phyloP scores from a whole-genome alignment of 2,329 filamentous ascomycete species.

The Graphium sp. region DNA sequence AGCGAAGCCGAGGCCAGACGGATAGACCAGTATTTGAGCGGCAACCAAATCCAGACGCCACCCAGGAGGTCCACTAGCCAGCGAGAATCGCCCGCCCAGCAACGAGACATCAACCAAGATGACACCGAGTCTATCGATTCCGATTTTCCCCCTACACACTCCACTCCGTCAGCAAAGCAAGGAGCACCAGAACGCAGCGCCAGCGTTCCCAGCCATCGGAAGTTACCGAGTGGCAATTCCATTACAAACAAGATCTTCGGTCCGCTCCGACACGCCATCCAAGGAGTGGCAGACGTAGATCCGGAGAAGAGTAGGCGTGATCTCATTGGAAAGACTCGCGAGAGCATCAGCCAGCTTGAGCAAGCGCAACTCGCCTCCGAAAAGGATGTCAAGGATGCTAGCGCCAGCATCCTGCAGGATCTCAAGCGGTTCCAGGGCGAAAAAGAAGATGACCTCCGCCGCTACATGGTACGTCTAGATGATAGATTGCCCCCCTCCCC shows the following conservation, averaged over 20 bases:
- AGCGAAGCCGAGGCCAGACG: conserved; percentile 87
- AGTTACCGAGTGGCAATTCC: conserved; percentile 72
- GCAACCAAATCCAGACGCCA: conserved; percentile 46
- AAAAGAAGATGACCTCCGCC: conserved; percentile 84
- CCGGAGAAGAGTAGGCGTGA: conserved; percentile 85
- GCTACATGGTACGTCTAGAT: conserved; percentile 70
- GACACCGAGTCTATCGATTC: conserved; percentile 88
- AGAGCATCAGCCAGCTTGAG: conserved; percentile 72
- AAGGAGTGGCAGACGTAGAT: conserved; percentile 91
- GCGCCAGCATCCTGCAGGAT: conserved; percentile 72
- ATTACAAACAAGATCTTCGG: conserved; percentile 92
- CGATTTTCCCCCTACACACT: conserved; percentile 80
- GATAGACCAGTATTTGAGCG: conserved; percentile 81
- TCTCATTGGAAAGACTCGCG: conserved; percentile 87
- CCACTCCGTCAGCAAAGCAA: conserved; percentile 58
- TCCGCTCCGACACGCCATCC: conserved; percentile 83
- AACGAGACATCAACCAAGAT: conserved; percentile 43
- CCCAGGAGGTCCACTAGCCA: conserved; percentile 11
- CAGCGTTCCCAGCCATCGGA: conserved; percentile 42
- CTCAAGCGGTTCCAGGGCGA: conserved; percentile 84
- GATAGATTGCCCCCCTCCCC: not conserved
- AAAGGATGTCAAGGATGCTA: conserved; percentile 86
- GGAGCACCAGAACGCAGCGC: conserved; percentile 41
- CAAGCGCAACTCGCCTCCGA: conserved; percentile 79
- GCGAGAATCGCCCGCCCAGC: conserved; percentile 14